Conservation (phyloP, 1,139 yeast genomes). For the Blastobotrys malaysiensis region DNA sequence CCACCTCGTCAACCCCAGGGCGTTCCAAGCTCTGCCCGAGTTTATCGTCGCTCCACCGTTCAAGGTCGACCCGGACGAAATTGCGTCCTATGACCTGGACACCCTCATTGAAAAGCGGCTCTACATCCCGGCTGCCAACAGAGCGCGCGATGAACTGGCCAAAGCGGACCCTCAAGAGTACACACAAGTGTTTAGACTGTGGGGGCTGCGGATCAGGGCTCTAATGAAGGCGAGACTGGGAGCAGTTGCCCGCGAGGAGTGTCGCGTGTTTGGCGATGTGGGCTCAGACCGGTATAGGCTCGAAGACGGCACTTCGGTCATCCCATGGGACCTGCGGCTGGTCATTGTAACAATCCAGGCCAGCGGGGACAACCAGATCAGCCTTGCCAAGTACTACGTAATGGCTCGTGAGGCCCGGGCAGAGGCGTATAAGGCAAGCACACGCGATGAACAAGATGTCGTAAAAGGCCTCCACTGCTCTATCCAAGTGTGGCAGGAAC, state of each 20-base stretch:
- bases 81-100: slow-evolving; percentile 15
- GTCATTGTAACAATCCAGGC: slow-evolving; percentile 24
- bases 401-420: slow-evolving; percentile 29
- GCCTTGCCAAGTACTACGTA: slow-evolving; percentile 24
- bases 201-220: slow-evolving; percentile 23
- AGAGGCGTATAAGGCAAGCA: slow-evolving; percentile 12
- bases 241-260: slow-evolving; percentile 24
- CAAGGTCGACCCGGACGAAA: slow-evolving; percentile 14
- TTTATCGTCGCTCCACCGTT: slow-evolving; percentile 11
- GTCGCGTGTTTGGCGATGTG: slow-evolving; percentile 24
- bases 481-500: slow-evolving; percentile 22
- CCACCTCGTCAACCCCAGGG: background rate
- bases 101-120: slow-evolving; percentile 18
- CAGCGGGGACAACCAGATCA: slow-evolving; percentile 26
- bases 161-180: slow-evolving; percentile 10
- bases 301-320: slow-evolving; percentile 23
- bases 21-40: background rate
- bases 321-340: slow-evolving; percentile 31
- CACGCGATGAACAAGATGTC: background rate
- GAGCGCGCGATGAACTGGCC: slow-evolving; percentile 18
- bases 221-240: slow-evolving; percentile 21
- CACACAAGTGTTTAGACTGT: slow-evolving; percentile 19
- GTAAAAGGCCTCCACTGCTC: slow-evolving; percentile 4
- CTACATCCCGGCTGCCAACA: slow-evolving; percentile 23
- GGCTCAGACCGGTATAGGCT: slow-evolving; percentile 21